phyloP scores from a whole-genome alignment of 768 basidiomycete species.

The Tulasnella sp. region DNA sequence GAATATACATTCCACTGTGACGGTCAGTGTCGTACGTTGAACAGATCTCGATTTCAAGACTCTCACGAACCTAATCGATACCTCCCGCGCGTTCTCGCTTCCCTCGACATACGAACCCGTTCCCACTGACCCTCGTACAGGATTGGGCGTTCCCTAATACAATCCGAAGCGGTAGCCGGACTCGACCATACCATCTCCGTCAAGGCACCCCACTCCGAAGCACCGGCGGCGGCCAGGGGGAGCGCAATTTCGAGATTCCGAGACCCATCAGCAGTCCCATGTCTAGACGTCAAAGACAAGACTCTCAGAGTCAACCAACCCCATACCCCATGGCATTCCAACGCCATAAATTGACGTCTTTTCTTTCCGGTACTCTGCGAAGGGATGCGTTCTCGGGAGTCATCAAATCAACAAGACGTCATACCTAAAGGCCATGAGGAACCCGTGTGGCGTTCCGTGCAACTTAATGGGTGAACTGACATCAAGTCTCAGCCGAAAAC shows the following conservation, averaged over 20 bases:
- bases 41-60: slow-evolving; percentile 16
- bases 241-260: not conserved
- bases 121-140: slow-evolving; percentile 6
- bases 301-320: not conserved
- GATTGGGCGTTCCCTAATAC: slow-evolving; percentile 18
- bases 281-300: slow-evolving; percentile 1
- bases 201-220: slow-evolving; percentile 13
- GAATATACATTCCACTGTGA: slow-evolving; percentile 7
- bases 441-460: slow-evolving; percentile 3
- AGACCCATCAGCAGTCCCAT: slow-evolving; percentile 12
- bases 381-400: not conserved
- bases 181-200: slow-evolving; percentile 19
- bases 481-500: slow-evolving; percentile 15
- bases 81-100: slow-evolving; percentile 10
- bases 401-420: not conserved
- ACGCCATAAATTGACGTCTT: slow-evolving; percentile 7
- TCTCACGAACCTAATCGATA: slow-evolving; percentile 21
- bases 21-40: not conserved
- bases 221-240: slow-evolving; percentile 12
- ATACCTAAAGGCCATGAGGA: not conserved
- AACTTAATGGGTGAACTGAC: slow-evolving; percentile 5
- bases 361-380: not conserved
- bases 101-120: slow-evolving; percentile 3
- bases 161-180: slow-evolving; percentile 14
- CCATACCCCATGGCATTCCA: not conserved